These are phyloP conservation scores for Beverwykella pulmonaria DNA, from an alignment of 495 filamentous ascomycete species.

Conservation along the genomic window DNA sequence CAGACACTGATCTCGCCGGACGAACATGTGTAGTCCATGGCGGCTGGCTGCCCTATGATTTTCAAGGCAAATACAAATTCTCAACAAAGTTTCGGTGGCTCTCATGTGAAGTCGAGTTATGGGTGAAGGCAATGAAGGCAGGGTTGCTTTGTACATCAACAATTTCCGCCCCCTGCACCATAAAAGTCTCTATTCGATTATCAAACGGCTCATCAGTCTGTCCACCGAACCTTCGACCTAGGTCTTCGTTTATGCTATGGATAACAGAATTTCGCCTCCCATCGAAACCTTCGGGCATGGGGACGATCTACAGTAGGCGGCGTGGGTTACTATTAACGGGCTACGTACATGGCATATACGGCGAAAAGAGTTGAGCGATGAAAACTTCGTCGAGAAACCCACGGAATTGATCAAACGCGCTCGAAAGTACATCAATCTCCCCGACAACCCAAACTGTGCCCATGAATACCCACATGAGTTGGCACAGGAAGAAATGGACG, in stretches of 20 bases:
- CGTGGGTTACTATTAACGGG: not conserved
- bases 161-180: constrained; percentile 59
- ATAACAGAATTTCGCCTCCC: constrained; percentile 9
- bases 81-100: constrained; percentile 60
- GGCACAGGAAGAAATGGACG: not conserved
- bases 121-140: constrained; percentile 37
- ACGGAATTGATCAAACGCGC: too few relatives aligned
- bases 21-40: not conserved
- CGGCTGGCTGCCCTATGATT: not conserved
- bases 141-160: constrained; percentile 60
- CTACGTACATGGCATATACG: not conserved
- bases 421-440: too few relatives aligned
- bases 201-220: constrained; percentile 55
- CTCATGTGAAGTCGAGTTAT: constrained; percentile 55
- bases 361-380: not conserved
- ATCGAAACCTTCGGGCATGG: not conserved
- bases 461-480: not conserved
- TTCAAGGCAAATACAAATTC: constrained; percentile 1
- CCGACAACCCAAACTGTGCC: not conserved
- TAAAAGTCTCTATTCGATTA: constrained; percentile 51
- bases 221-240: constrained; percentile 60
- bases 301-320: not conserved
- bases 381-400: not conserved
- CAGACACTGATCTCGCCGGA: not conserved
- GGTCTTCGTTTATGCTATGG: constrained; percentile 5